Base-by-base conservation (phyloP, 1,139 yeast species). In the Trichomonascaceae sp. region DNA sequence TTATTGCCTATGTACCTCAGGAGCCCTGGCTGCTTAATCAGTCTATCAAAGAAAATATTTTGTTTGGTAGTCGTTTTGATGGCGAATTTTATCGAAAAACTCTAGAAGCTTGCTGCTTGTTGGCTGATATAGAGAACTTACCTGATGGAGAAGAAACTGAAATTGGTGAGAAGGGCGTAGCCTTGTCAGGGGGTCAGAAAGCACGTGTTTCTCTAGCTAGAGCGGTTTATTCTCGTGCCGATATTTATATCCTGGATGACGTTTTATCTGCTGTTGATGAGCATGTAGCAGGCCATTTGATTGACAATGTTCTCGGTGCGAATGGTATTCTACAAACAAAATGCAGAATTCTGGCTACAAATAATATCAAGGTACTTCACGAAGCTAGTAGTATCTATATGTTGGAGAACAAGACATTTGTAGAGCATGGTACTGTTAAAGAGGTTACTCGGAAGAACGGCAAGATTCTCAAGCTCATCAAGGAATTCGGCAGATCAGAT, bases 91-190 rank as follows among this genome's bases (percentile, higher is more conserved):
- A 88, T 63, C 74, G 82, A 20, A 76, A 75, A 54, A 87, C 90
- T 0, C 66, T 89, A 39, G 81, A 81, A 52, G 95, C 93, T 0
- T 89, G 96, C 72, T 95, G 89, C 45, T 76, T 89, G 58, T 64
- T 74, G 9, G 81, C 80, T 7, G 96, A 89, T 69, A 70, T 89
- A 55, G 78, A 77, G 50, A 73, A 75, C 47, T 72, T 86, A 52
- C 85, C 87, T 4, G 88, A 87, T 66, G 93, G 95, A 17, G 96
- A 88, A 65, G 80, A 76, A 51, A 88, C 96, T 1, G 80, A 85
- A 61, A 96, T 89, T 53, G 96, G 96, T 51, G 96, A 89, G 69
- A 87, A 87, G 65, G 96, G 96, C 54, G 87, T 89, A 54, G 84
- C 95, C 2, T 75, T 89, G 54, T 86, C 95, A 19, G 96, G 96